Percentiles rank a stretch among this genome's conserved stretches.
These are phyloP conservation scores for Casaregolazyma lundiana DNA, from an alignment of 1,139 yeast species.

Conservation along the genomic window DNA sequence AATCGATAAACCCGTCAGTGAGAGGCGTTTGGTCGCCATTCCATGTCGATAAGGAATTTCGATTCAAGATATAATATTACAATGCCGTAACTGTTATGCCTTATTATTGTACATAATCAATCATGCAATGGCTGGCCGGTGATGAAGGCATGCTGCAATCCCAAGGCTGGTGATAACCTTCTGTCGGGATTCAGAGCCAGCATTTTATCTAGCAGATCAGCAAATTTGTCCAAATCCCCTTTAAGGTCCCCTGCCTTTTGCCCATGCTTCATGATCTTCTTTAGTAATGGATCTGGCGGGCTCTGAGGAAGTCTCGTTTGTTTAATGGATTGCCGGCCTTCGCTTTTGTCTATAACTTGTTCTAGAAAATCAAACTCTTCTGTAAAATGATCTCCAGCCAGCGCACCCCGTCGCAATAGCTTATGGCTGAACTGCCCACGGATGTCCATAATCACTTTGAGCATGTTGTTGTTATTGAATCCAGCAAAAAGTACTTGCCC, in stretches of 20 bases:
- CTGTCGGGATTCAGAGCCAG: conserved; percentile 69
- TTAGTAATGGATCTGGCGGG: conserved; percentile 20
- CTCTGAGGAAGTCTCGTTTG: conserved; percentile 20
- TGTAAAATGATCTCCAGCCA: conserved; percentile 31
- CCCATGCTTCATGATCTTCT: conserved; percentile 16
- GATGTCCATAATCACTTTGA: conserved; percentile 32
- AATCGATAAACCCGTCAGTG: conserved; percentile 73
- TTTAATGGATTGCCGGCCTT: conserved; percentile 24
- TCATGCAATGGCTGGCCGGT: conserved; percentile 7
- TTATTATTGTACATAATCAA: conserved; percentile 14
- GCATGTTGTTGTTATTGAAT: conserved; percentile 38
- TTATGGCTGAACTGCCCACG: conserved; percentile 33
- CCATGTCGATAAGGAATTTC: conserved; percentile 64
- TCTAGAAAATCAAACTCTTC: conserved; percentile 28
- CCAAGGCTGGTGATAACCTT: conserved; percentile 66
- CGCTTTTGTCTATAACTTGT: conserved; percentile 26
- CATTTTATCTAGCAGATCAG: conserved; percentile 64
- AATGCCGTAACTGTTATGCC: neutral
- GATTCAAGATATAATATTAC: conserved; percentile 54
- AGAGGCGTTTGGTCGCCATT: conserved; percentile 98
- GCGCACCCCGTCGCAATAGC: conserved; percentile 29
- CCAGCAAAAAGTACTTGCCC: conserved; percentile 85
- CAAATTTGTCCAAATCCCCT: conserved; percentile 22
- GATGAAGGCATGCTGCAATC: conserved; percentile 66
- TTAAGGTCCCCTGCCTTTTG: neutral